These are phyloP conservation scores for Beauveria sp. DNA, from an alignment of 2,329 filamentous ascomycete species.

Conservation along the genomic window DNA sequence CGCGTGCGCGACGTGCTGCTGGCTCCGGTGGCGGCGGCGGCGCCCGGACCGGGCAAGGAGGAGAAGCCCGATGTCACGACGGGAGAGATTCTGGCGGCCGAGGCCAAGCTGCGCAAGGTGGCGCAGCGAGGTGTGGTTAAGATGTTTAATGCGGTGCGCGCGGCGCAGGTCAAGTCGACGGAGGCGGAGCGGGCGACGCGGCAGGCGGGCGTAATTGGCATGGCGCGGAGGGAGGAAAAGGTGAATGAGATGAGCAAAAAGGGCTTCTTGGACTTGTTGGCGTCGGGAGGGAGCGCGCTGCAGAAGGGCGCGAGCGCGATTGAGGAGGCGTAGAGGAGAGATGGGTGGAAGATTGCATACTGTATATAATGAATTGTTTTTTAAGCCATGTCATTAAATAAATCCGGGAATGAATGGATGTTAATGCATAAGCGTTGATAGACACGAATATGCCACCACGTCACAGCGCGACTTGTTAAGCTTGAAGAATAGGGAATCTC, in stretches of 20 bases:
- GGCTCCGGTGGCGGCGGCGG: constrained; percentile 45
- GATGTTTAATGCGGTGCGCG: constrained; percentile 90
- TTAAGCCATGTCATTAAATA: neutral
- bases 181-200: constrained; percentile 65
- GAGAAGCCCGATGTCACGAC: constrained; percentile 35
- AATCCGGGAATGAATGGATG: constrained; percentile 10
- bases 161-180: constrained; percentile 81
- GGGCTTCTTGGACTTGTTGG: constrained; percentile 88
- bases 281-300: constrained; percentile 50
- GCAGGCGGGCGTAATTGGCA: constrained; percentile 69
- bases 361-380: constrained; percentile 11
- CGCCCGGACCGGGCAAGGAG: constrained; percentile 19
- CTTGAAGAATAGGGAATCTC: constrained; percentile 8
- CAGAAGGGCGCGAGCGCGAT: constrained; percentile 49
- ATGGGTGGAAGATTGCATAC: neutral
- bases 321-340: constrained; percentile 42
- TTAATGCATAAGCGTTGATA: too few species aligned
- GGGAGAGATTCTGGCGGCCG: constrained; percentile 55
- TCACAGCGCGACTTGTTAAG: neutral
- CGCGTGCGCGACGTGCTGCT: constrained; percentile 79
- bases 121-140: constrained; percentile 91
- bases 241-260: constrained; percentile 95
- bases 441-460: neutral
- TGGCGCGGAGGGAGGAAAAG: constrained; percentile 74
- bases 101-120: constrained; percentile 75